Evolutionary conservation across 768 basidiomycete genomes (phyloP).

Genomic region (Lanmaoa rubissima): DNA sequence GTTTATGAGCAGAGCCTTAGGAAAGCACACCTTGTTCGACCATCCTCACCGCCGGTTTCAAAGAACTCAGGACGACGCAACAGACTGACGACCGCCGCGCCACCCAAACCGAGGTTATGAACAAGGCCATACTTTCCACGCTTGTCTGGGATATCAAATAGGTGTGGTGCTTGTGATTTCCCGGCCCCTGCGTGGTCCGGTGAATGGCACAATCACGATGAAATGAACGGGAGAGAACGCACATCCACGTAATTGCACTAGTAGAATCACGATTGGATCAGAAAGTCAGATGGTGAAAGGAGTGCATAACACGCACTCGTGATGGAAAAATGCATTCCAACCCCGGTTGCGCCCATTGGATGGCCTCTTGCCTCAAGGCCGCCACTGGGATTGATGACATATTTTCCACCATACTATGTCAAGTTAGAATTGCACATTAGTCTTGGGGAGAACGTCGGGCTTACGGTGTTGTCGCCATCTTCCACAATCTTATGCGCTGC

Average conservation of each 20-base stretch:
- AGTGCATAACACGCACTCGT: slow-evolving; percentile 48
- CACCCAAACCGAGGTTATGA: slow-evolving; percentile 80
- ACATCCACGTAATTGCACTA: slow-evolving; percentile 76
- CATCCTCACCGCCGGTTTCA: slow-evolving; percentile 57
- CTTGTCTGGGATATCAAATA: slow-evolving; percentile 58
- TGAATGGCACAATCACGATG: background rate
- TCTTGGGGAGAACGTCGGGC: slow-evolving; percentile 14
- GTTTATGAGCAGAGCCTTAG: no score
- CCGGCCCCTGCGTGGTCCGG: slow-evolving; percentile 55
- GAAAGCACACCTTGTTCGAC: slow-evolving; percentile 50
- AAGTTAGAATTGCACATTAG: background rate
- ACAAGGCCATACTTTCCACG: slow-evolving; percentile 77
- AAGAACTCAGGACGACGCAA: slow-evolving; percentile 77
- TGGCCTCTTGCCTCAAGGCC: slow-evolving; percentile 84
- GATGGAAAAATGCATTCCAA: slow-evolving; percentile 83
- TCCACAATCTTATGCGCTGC: slow-evolving; percentile 74
- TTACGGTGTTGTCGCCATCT: slow-evolving; percentile 72
- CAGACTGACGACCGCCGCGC: slow-evolving; percentile 72
- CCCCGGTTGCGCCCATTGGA: slow-evolving; percentile 74
- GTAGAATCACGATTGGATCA: slow-evolving; percentile 23
- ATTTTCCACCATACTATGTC: slow-evolving; percentile 73
- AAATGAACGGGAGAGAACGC: background rate
- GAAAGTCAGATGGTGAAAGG: background rate
- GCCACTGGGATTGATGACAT: slow-evolving; percentile 80
- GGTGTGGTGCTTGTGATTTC: slow-evolving; percentile 69